These are phyloP conservation scores for Ceriops tagal DNA, from an alignment of 345 rosid genomes.

Conservation along the genomic window DNA sequence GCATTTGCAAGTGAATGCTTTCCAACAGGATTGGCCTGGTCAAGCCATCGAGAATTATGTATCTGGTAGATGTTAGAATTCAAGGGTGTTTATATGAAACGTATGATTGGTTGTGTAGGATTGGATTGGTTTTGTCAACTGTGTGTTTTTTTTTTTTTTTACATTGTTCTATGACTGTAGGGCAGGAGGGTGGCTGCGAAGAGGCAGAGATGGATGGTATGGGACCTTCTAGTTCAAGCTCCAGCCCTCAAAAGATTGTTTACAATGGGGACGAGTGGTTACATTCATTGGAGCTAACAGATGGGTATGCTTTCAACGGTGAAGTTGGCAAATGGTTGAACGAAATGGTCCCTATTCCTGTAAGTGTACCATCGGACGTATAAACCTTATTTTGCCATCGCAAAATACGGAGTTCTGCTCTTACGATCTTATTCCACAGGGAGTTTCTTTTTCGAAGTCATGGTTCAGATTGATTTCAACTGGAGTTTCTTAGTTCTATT, in stretches of 20 bases:
- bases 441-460: background rate
- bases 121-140: constrained; percentile 1
- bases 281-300: constrained; percentile 35
- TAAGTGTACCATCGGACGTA: constrained; percentile 32
- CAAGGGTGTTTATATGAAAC: background rate
- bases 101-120: background rate
- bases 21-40: constrained; percentile 37
- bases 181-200: constrained; percentile 37
- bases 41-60: constrained; percentile 36
- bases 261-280: constrained; percentile 41
- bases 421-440: background rate
- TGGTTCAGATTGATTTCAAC: background rate
- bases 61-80: constrained; percentile 36
- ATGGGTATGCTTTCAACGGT: constrained; percentile 44
- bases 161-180: constrained; percentile 21
- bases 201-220: constrained; percentile 40
- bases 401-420: background rate
- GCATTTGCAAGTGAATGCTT: constrained; percentile 30
- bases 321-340: constrained; percentile 61
- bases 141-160: constrained; percentile 12
- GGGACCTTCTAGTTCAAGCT: constrained; percentile 41
- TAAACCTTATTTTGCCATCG: background rate
- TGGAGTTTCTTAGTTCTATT: background rate
- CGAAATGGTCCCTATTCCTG: constrained; percentile 71
- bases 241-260: constrained; percentile 46